Percentiles rank a stretch among this genome's conserved stretches.
Evolutionary conservation across 345 rosid genomes (phyloP).

Genomic region (Euclidium syriacum): DNA sequence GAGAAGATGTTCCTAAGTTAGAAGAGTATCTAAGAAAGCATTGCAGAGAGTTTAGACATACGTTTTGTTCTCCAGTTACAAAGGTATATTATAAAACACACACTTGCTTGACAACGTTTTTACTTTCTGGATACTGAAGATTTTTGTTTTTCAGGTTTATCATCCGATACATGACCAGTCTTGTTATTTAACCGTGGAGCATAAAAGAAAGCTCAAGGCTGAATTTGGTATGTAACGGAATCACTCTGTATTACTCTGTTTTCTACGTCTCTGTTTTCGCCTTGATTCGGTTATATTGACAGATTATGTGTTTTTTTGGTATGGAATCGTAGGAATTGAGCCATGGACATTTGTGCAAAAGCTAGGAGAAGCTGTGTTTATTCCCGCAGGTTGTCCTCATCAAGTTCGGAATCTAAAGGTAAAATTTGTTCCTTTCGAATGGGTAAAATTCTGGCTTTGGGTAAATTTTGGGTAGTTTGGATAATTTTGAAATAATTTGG

Average conservation of each 20-base stretch:
- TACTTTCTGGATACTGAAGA: not conserved
- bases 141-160: conserved; percentile 37
- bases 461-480: too few species aligned
- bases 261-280: not conserved
- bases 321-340: conserved; percentile 51
- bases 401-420: conserved; percentile 97
- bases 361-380: conserved; percentile 86
- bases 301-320: not conserved
- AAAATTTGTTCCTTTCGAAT: too few species aligned
- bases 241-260: not conserved
- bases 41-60: conserved; percentile 68
- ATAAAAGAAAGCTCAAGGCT: conserved; percentile 66
- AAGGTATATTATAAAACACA: conserved; percentile 38
- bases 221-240: conserved; percentile 49
- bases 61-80: conserved; percentile 53
- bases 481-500: too few species aligned
- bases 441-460: too few species aligned
- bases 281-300: not conserved
- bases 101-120: not conserved
- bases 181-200: conserved; percentile 62
- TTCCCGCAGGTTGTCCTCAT: conserved; percentile 97
- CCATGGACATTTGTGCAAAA: conserved; percentile 89
- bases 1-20: conserved; percentile 77
- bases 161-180: conserved; percentile 89
- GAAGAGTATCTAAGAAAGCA: conserved; percentile 67